Percentiles rank a stretch among this genome's conserved stretches.
These are phyloP conservation scores for Vachellia pachyceras DNA, from an alignment of 306 rosid genomes.

Conservation along the genomic window DNA sequence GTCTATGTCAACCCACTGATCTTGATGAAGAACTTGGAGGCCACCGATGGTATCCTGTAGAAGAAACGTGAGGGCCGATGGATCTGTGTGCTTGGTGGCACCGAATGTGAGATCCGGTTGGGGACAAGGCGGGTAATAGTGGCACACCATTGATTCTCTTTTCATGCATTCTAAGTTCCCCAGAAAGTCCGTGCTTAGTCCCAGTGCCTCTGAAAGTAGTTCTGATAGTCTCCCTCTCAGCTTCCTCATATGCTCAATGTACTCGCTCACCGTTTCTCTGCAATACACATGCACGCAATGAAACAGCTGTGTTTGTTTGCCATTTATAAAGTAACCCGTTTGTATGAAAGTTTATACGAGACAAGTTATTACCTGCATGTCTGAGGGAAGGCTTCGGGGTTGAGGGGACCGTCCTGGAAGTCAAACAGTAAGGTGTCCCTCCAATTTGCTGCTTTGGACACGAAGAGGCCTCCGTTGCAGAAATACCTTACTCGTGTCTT, in stretches of 20 bases:
- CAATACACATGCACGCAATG: too few species aligned
- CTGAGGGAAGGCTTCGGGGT: slow-evolving; percentile 52
- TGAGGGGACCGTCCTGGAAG: slow-evolving; percentile 65
- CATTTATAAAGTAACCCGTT: too few species aligned
- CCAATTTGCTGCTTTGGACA: slow-evolving; percentile 79
- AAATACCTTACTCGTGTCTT: slow-evolving; percentile 56
- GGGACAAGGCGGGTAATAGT: slow-evolving; percentile 85
- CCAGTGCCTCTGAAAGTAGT: slow-evolving; percentile 75
- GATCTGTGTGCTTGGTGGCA: slow-evolving; percentile 79
- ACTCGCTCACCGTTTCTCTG: slow-evolving; percentile 64
- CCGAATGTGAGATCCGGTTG: slow-evolving; percentile 77
- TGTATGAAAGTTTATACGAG: neutral
- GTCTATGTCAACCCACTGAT: slow-evolving; percentile 69
- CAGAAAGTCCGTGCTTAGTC: slow-evolving; percentile 57
- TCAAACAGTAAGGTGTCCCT: slow-evolving; percentile 76
- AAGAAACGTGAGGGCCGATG: slow-evolving; percentile 68
- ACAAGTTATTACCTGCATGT: slow-evolving; percentile 62
- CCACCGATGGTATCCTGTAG: slow-evolving; percentile 78
- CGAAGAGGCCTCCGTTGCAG: slow-evolving; percentile 69
- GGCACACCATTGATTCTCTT: slow-evolving; percentile 65
- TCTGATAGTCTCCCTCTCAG: slow-evolving; percentile 54
- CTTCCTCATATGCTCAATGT: slow-evolving; percentile 54
- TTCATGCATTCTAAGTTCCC: slow-evolving; percentile 64
- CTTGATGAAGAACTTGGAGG: slow-evolving; percentile 72
- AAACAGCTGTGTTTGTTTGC: too few species aligned